Conservation (phyloP, 1,139 yeast genomes). For the Saccharomyces pastorianus region DNA sequence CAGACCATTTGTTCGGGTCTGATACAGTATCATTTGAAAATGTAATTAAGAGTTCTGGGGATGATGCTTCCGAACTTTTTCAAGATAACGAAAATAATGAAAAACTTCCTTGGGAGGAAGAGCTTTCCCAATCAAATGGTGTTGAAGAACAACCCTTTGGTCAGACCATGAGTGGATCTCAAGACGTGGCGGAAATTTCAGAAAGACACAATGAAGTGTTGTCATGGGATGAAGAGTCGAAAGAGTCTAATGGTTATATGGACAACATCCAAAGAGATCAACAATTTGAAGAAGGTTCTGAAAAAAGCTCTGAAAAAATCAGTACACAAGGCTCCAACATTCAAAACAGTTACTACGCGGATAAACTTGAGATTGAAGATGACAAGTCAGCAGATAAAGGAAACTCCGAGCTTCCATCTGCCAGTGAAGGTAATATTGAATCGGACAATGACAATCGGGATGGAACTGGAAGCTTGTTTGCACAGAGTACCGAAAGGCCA, state of each 20-base stretch:
- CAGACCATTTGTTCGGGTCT: slow-evolving; percentile 15
- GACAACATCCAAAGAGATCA: neutral
- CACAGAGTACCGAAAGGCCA: neutral
- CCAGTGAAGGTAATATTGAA: neutral
- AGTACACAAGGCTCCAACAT: neutral
- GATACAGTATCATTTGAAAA: neutral
- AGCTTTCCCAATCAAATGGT: no score
- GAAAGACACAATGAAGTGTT: neutral
- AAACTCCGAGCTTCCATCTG: neutral
- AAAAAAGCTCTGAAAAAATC: neutral
- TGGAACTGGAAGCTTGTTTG: neutral
- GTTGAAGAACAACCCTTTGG: neutral
- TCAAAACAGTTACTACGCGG: neutral
- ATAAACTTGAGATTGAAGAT: neutral
- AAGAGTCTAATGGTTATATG: slow-evolving; percentile 2
- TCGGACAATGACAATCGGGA: neutral
- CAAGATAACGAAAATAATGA: neutral
- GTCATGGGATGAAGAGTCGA: slow-evolving; percentile 11
- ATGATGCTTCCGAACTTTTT: neutral
- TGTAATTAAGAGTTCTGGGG: neutral
- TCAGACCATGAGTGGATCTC: neutral
- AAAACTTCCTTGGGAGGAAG: slow-evolving; percentile 7
- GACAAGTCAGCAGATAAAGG: neutral
- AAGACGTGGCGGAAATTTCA: neutral
- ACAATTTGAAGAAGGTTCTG: neutral